Percentiles rank a stretch among this genome's conserved stretches.
These are phyloP conservation scores for Plectosphaerella cucumerina DNA, from an alignment of 2,329 filamentous ascomycete genomes.

Conservation along the genomic window DNA sequence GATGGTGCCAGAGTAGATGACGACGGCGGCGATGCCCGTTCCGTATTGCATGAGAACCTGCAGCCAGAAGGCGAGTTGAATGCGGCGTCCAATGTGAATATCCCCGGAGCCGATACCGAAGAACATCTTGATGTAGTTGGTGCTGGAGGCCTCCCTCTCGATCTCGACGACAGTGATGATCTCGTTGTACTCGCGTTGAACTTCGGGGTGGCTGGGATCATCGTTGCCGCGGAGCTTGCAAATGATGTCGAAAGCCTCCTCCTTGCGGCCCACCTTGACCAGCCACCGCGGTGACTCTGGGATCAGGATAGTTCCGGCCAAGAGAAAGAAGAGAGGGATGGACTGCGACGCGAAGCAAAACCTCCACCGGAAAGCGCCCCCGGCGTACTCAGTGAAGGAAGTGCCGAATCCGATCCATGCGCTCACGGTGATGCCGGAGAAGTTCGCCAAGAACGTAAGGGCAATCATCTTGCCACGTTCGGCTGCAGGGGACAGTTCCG, in stretches of 20 bases:
- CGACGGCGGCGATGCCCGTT: constrained; percentile 23
- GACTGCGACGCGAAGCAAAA: constrained; percentile 71
- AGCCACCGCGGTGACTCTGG: constrained; percentile 68
- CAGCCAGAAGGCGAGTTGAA: constrained; percentile 24
- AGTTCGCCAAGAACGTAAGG: not conserved
- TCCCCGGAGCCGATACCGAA: constrained; percentile 19
- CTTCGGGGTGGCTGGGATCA: not conserved
- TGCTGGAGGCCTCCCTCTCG: constrained; percentile 15
- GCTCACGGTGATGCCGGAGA: not conserved
- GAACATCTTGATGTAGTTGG: constrained; percentile 20
- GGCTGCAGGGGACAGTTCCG: constrained; percentile 40
- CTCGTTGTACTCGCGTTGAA: constrained; percentile 4
- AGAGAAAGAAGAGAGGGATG: constrained; percentile 55
- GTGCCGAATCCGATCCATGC: not conserved
- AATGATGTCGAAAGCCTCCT: constrained; percentile 65
- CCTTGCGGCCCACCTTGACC: constrained; percentile 59
- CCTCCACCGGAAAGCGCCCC: not conserved
- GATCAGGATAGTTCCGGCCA: constrained; percentile 59
- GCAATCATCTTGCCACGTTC: constrained; percentile 30
- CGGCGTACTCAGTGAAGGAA: not conserved
- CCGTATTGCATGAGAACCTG: constrained; percentile 23
- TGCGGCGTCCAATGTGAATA: constrained; percentile 20
- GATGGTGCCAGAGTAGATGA: constrained; percentile 21
- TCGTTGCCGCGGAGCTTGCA: constrained; percentile 57
- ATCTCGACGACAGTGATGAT: constrained; percentile 14